Conservation (phyloP, 2,329 filamentous ascomycete species). For the Botrytis fabae region DNA sequence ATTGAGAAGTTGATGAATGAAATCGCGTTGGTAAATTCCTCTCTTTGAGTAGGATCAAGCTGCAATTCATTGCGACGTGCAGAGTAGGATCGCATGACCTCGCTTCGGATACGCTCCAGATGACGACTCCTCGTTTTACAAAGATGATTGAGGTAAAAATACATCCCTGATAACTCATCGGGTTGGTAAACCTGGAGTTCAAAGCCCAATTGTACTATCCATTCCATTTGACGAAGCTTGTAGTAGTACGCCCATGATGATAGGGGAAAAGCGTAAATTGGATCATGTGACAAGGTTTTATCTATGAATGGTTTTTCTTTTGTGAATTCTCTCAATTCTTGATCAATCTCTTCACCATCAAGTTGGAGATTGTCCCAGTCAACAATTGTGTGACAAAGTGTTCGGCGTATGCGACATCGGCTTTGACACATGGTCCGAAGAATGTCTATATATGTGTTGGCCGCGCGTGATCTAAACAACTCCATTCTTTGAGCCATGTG, state of each 20-base stretch:
- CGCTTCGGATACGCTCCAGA: conserved; percentile 70
- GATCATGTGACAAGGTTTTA: conserved; percentile 49
- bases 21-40: conserved; percentile 48
- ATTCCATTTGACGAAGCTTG: conserved; percentile 85
- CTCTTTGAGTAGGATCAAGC: conserved; percentile 38
- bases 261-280: conserved; percentile 68
- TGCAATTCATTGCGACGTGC: conserved; percentile 24
- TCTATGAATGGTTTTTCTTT: conserved; percentile 60
- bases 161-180: conserved; percentile 85
- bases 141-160: conserved; percentile 82
- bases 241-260: conserved; percentile 89
- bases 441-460: conserved; percentile 77
- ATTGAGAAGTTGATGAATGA: conserved; percentile 60
- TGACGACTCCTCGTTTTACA: conserved; percentile 62
- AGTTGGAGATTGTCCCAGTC: conserved; percentile 84
- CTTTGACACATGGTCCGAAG: conserved; percentile 87
- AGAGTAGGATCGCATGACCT: conserved; percentile 47
- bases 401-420: conserved; percentile 82
- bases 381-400: conserved; percentile 78
- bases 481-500: conserved; percentile 75
- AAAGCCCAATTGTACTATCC: conserved; percentile 87
- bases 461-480: conserved; percentile 58
- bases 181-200: conserved; percentile 87
- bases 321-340: conserved; percentile 60
- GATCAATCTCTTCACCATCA: conserved; percentile 77